Evolutionary conservation across 1,139 yeast species (phyloP), one percentile per base, ranked within the genome.

Genomic region (Petasospora rhodanensis): DNA sequence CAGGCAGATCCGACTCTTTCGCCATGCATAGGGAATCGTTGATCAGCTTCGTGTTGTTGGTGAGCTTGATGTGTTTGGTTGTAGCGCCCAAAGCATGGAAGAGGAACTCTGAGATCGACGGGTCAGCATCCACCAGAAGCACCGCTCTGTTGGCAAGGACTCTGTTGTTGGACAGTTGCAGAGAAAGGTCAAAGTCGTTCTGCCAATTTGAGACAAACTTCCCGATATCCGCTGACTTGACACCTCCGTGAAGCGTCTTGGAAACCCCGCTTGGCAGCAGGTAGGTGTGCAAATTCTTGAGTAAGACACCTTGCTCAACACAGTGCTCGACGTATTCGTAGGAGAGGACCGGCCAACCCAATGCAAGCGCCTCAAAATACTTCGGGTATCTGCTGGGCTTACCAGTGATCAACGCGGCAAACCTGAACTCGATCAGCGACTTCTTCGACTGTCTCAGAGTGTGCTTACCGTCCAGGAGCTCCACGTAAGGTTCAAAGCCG

Each of bases 311-410:
- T 12, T 56, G 53, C 3, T 47, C 44, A 1, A 73, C 48, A 37
- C 82, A 70, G 42, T 79, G 81, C n/a, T 59, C 56, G 8, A 89
- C 64, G 46, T 72, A 87, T 11, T 61, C 55, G 41, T 72, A 70
- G 4, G 85, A 76, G 20, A 89, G 51, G 14, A 86, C 72, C 2
- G 97, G 97, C 95, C 95, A 86, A 2, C 94, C 93, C 26, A 87
- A 55, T 0, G 94, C 86, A n/a, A 87, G 59, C 1, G 84, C 77
- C 51, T 86, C 94, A n/a, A 87, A 56, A 51, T 82, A 89, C 51
- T 86, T 86, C 14, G 80, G 70, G 35, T 86, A 83, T 26, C 95
- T 65, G 21, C 74, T 66, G 43, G 68, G 67, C 14, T 64, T 67
- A 26, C 68, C 68, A 0, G 94, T 69, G 1, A 86, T 56, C 28